phyloP scores from a whole-genome alignment of 768 basidiomycete genomes.

The Rhizopogon salebrosus region DNA sequence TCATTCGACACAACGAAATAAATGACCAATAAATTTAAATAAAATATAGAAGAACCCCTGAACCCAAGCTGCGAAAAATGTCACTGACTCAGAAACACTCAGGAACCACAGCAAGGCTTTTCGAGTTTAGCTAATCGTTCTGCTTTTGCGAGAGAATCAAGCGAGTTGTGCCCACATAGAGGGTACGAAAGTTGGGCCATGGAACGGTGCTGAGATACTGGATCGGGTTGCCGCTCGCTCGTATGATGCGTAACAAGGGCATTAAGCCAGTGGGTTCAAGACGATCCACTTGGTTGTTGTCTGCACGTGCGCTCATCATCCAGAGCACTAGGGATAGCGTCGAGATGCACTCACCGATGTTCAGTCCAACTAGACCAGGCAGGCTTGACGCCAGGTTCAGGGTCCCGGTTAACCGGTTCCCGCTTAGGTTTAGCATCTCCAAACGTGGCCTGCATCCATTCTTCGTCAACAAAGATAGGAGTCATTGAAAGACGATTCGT shows the following conservation, averaged over 20 bases:
- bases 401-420: constrained; percentile 62
- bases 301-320: constrained; percentile 35
- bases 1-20: too few relatives aligned
- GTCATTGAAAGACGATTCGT: constrained; percentile 8
- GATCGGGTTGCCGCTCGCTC: constrained; percentile 79
- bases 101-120: constrained; percentile 75
- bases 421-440: constrained; percentile 79
- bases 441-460: constrained; percentile 43
- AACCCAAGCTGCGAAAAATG: constrained; percentile 8
- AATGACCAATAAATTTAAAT: too few relatives aligned
- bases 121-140: constrained; percentile 69
- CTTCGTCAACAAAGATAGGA: constrained; percentile 8
- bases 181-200: constrained; percentile 73
- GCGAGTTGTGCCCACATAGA: constrained; percentile 86
- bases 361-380: constrained; percentile 63
- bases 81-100: too few relatives aligned
- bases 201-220: constrained; percentile 54
- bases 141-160: constrained; percentile 47
- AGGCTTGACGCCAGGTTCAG: constrained; percentile 52
- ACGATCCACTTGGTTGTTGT: constrained; percentile 61
- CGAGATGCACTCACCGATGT: constrained; percentile 64
- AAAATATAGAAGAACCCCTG: too few relatives aligned
- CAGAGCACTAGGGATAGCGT: constrained; percentile 7
- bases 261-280: constrained; percentile 53
- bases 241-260: constrained; percentile 74